Evolutionary conservation across 495 filamentous ascomycete genomes (phyloP).

Genomic region (Tuber borchii): DNA sequence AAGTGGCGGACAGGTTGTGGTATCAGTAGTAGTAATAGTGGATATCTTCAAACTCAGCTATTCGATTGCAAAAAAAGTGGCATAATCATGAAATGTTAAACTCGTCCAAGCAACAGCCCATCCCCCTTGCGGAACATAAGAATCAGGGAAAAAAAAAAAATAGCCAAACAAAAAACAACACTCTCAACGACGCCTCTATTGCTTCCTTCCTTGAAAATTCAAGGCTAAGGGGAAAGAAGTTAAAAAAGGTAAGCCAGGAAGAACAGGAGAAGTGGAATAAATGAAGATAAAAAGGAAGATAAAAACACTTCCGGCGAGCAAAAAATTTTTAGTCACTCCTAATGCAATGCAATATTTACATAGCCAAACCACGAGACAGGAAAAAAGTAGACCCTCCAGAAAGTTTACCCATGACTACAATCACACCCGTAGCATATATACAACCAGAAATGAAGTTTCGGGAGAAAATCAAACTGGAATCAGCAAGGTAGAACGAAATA

Average conservation of each 20-base stretch:
- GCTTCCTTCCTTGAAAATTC: not conserved
- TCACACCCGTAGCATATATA: not conserved
- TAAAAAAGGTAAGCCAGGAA: not conserved
- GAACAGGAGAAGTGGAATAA: not conserved
- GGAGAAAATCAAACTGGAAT: not conserved
- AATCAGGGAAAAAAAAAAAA: not conserved
- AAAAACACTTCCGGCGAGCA: constrained; percentile 1
- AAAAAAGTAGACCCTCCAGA: constrained; percentile 10
- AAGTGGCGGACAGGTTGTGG: not conserved
- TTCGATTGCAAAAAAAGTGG: not conserved
- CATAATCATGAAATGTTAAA: not conserved
- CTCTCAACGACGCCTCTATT: not conserved
- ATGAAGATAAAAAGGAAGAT: not conserved
- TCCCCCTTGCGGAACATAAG: not conserved
- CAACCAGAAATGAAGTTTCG: not conserved
- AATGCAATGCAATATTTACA: constrained; percentile 27
- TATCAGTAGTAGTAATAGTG: not conserved
- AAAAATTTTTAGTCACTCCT: constrained; percentile 6
- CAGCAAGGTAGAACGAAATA: not conserved
- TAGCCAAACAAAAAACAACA: not conserved
- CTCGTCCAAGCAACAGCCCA: not conserved
- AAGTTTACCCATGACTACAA: not conserved
- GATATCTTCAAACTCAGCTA: not conserved
- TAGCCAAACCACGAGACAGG: not conserved
- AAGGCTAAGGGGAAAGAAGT: not conserved